Evolutionary conservation across 2,329 filamentous ascomycete species (phyloP).

Genomic region (Torrubiella hemipterigena): DNA sequence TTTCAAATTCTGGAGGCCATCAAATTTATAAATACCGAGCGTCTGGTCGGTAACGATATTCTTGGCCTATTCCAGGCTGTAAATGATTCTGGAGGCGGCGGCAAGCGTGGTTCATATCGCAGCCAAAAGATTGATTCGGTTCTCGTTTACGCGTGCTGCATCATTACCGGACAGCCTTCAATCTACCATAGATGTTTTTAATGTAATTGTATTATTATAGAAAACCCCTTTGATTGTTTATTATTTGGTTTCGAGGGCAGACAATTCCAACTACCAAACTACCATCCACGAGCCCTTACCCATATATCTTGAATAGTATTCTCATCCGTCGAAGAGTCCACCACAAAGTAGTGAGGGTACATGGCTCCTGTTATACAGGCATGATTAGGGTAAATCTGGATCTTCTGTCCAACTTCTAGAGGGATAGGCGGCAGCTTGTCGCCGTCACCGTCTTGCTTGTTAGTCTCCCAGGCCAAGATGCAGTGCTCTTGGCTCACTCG

Average conservation of each 20-base stretch:
- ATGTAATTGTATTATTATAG: neutral
- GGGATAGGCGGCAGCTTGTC: slow-evolving; percentile 14
- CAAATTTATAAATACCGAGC: slow-evolving; percentile 8
- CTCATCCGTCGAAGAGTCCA: slow-evolving; percentile 30
- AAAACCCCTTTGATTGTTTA: too few relatives aligned
- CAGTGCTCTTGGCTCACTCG: slow-evolving; percentile 56
- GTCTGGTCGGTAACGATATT: slow-evolving; percentile 5
- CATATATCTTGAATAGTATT: slow-evolving; percentile 43
- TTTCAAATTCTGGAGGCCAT: slow-evolving; percentile 9
- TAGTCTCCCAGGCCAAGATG: slow-evolving; percentile 38
- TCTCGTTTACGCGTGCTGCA: slow-evolving; percentile 5
- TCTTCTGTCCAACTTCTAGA: slow-evolving; percentile 29
- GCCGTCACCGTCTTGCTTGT: slow-evolving; percentile 16
- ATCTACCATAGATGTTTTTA: slow-evolving; percentile 1
- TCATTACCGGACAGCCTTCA: slow-evolving; percentile 3
- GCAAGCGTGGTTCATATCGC: slow-evolving; percentile 7
- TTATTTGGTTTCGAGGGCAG: too few relatives aligned
- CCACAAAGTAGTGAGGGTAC: slow-evolving; percentile 46
- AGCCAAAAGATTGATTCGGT: slow-evolving; percentile 5
- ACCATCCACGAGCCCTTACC: slow-evolving; percentile 43
- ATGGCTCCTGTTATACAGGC: slow-evolving; percentile 49
- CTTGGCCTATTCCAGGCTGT: slow-evolving; percentile 7
- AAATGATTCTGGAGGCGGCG: slow-evolving; percentile 7
- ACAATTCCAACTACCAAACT: neutral
- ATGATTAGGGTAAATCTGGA: slow-evolving; percentile 49